Evolutionary conservation across 306 rosid species (phyloP).

Genomic region (Parietaria judaica): DNA sequence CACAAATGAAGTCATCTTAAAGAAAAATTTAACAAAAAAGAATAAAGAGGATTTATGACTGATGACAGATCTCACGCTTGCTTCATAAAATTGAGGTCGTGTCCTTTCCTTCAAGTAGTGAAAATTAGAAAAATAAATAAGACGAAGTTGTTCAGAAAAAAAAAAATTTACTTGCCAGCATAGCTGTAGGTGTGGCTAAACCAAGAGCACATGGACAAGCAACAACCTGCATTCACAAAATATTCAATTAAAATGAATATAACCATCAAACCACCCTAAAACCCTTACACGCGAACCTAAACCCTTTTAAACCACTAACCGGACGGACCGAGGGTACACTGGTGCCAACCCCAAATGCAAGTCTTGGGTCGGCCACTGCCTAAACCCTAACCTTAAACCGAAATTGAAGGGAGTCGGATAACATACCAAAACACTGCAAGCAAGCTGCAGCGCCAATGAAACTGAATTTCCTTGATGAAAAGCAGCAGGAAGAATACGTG

Average conservation of each 20-base stretch:
- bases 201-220: conserved; percentile 99
- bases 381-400: no score
- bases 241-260: conserved; percentile 4
- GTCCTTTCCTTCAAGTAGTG: background rate
- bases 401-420: background rate
- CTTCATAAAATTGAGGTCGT: background rate
- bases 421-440: conserved; percentile 95
- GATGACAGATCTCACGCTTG: background rate
- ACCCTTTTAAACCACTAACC: no score
- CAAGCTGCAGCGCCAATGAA: conserved; percentile 91
- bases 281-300: no score
- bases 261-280: no score
- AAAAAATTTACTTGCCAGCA: conserved; percentile 64
- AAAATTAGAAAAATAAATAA: background rate
- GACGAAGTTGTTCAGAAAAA: background rate
- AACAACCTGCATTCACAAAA: conserved; percentile 56
- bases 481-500: conserved; percentile 59
- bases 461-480: conserved; percentile 64
- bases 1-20: background rate
- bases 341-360: no score
- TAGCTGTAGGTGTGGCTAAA: conserved; percentile 97
- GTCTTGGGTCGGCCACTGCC: no score
- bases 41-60: background rate
- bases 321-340: no score
- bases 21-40: background rate